A percentile compares a stretch with the other conserved stretches of the same genome.
Evolutionary conservation across 2,329 filamentous ascomycete genomes (phyloP).

Genomic region (Monascus ruber): DNA sequence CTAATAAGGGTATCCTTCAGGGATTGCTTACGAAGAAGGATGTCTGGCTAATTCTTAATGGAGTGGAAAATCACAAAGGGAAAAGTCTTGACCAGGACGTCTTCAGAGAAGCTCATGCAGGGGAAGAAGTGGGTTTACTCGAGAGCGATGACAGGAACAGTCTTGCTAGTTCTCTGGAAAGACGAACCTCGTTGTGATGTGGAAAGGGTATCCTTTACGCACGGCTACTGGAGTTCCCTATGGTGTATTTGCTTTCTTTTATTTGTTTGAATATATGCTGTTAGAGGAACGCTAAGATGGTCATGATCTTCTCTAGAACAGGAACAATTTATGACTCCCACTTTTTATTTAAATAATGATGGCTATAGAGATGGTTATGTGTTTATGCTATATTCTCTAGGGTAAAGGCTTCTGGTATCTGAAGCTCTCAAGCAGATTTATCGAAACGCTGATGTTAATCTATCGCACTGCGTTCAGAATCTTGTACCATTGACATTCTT

Average conservation of each 20-base stretch:
- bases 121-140: slow-evolving; percentile 29
- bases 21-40: slow-evolving; percentile 95
- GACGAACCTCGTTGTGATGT: slow-evolving; percentile 19
- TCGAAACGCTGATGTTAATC: too few species aligned
- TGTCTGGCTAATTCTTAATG: slow-evolving; percentile 85
- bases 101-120: slow-evolving; percentile 14
- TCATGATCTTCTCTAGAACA: too few species aligned
- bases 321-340: not conserved
- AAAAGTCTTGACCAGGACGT: slow-evolving; percentile 18
- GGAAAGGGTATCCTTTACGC: not conserved
- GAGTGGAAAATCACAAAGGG: slow-evolving; percentile 45
- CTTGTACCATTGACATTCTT: slow-evolving; percentile 39
- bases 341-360: not conserved
- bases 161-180: slow-evolving; percentile 20
- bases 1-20: slow-evolving; percentile 66
- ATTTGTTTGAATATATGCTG: too few species aligned
- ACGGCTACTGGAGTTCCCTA: too few species aligned
- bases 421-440: too few species aligned
- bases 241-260: too few species aligned
- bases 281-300: too few species aligned
- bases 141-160: slow-evolving; percentile 20
- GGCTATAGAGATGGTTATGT: too few species aligned
- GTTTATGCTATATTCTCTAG: too few species aligned
- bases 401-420: too few species aligned
- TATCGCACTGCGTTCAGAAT: slow-evolving; percentile 1